Evolutionary conservation across 805 yeast genomes (phyloP).

Genomic region (Yamadazyma phyllophila): DNA sequence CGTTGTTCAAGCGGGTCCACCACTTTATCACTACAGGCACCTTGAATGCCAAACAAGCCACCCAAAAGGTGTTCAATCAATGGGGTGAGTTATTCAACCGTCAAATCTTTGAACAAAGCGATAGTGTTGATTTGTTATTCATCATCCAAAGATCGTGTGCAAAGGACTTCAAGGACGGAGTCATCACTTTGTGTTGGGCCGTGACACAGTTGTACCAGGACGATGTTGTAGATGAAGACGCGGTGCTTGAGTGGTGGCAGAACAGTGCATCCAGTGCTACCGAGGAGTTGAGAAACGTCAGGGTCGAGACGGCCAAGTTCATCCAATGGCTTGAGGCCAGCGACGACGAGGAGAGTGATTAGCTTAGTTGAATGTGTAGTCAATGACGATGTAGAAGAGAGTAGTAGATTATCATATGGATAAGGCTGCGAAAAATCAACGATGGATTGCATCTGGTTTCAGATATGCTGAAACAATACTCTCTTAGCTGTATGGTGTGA

Average conservation of each 20-base stretch:
- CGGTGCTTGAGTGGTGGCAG: slow-evolving; percentile 81
- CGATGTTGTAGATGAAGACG: slow-evolving; percentile 81
- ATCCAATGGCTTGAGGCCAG: slow-evolving; percentile 87
- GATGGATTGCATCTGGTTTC: no score
- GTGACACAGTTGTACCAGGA: slow-evolving; percentile 67
- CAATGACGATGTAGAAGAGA: no score
- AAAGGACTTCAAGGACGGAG: slow-evolving; percentile 29
- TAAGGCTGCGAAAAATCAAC: no score
- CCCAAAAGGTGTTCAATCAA: slow-evolving; percentile 65
- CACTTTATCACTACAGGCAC: slow-evolving; percentile 79
- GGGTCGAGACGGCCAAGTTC: slow-evolving; percentile 65
- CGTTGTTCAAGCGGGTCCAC: slow-evolving; percentile 65
- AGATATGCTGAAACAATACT: no score
- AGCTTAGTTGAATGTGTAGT: background rate
- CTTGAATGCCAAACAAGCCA: slow-evolving; percentile 71
- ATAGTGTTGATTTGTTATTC: slow-evolving; percentile 68
- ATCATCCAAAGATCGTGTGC: slow-evolving; percentile 51
- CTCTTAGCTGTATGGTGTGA: background rate
- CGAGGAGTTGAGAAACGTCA: slow-evolving; percentile 46
- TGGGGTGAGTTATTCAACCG: slow-evolving; percentile 84
- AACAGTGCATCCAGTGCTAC: slow-evolving; percentile 31
- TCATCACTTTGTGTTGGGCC: slow-evolving; percentile 50
- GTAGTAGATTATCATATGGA: no score
- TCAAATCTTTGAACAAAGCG: slow-evolving; percentile 79
- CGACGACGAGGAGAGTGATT: slow-evolving; percentile 51